Conservation (phyloP, 2,329 filamentous ascomycete species). For the Phialophora chinensis region DNA sequence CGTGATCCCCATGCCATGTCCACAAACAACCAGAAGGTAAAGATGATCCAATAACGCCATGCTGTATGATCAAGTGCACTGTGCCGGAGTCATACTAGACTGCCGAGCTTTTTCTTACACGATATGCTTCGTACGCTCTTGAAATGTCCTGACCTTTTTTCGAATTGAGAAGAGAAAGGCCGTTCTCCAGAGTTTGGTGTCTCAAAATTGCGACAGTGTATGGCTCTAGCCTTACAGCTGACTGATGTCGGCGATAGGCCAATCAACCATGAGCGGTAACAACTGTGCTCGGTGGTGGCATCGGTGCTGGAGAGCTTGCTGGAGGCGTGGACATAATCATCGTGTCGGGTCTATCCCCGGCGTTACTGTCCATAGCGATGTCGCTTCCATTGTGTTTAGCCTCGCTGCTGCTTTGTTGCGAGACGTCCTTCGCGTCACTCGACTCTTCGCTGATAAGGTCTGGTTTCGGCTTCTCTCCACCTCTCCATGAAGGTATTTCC, state of each 20-base stretch:
- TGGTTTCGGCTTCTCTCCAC: conserved; percentile 54
- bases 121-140: neutral
- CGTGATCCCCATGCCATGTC: neutral
- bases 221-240: neutral
- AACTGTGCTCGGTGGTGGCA: conserved; percentile 43
- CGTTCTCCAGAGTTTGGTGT: neutral
- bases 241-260: neutral
- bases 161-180: neutral
- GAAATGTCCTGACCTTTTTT: conserved; percentile 9
- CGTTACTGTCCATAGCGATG: conserved; percentile 63
- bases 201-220: conserved; percentile 3
- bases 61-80: conserved; percentile 33
- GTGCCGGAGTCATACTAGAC: neutral
- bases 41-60: conserved; percentile 24
- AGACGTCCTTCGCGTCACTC: conserved; percentile 63
- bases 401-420: conserved; percentile 62
- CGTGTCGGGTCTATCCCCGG: conserved; percentile 53
- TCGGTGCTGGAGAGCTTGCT: conserved; percentile 60
- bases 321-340: conserved; percentile 54
- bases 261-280: conserved; percentile 45
- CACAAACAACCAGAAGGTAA: neutral
- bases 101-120: neutral
- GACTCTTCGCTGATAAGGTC: conserved; percentile 58
- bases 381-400: conserved; percentile 63
- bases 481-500: conserved; percentile 81